Conservation (phyloP, 345 rosid genomes). For the Isatis tinctoria region DNA sequence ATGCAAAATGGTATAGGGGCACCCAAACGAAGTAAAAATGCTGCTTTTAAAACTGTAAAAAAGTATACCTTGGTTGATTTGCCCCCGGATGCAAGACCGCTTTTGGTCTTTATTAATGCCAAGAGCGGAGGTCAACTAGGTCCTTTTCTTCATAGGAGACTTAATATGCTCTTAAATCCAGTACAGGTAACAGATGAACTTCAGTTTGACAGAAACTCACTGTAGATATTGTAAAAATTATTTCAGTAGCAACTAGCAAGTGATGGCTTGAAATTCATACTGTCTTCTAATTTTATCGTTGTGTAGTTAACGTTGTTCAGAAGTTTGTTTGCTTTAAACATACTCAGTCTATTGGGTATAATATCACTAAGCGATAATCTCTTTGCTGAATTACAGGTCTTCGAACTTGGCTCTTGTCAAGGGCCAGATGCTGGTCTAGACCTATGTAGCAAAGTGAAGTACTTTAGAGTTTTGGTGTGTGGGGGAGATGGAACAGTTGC, state of each 20-base stretch:
- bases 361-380: background rate
- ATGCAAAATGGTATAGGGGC: constrained; percentile 30
- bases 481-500: constrained; percentile 93
- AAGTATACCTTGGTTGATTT: constrained; percentile 47
- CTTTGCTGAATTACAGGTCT: constrained; percentile 46
- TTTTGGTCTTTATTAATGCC: constrained; percentile 73
- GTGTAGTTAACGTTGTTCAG: background rate
- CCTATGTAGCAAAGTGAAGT: constrained; percentile 53
- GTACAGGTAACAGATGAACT: constrained; percentile 50
- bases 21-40: constrained; percentile 35
- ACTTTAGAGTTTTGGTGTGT: constrained; percentile 72
- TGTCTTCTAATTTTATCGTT: background rate
- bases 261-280: background rate
- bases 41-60: constrained; percentile 27
- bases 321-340: background rate
- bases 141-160: constrained; percentile 60
- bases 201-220: background rate
- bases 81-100: constrained; percentile 64
- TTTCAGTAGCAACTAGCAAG: background rate
- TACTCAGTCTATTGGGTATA: background rate
- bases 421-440: constrained; percentile 79
- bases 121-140: constrained; percentile 86
- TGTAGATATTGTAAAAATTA: background rate
- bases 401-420: constrained; percentile 64
- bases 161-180: constrained; percentile 75